Conservation (phyloP, 805 yeast genomes). For the Saccharomycopsis vini region DNA sequence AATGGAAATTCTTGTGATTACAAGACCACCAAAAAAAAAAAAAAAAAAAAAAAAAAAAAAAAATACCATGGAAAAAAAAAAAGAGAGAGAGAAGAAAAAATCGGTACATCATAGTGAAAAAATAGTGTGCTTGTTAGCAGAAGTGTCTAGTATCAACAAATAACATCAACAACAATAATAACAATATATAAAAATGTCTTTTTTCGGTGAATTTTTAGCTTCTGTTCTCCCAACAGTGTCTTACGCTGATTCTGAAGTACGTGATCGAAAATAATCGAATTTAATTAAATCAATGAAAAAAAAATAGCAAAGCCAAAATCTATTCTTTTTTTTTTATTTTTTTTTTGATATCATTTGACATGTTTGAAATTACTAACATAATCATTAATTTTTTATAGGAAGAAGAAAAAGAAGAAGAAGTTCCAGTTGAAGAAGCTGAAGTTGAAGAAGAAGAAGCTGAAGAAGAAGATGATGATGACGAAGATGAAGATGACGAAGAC, state of each 20-base stretch:
- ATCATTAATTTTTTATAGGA: constrained; percentile 7
- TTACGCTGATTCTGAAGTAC: constrained; percentile 31
- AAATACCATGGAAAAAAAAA: no score
- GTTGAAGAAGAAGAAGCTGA: constrained; percentile 25
- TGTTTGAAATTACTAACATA: neutral
- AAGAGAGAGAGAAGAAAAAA: no score
- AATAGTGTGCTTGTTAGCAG: neutral
- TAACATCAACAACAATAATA: neutral
- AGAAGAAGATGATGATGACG: constrained; percentile 33
- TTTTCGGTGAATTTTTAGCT: constrained; percentile 39
- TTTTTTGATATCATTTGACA: no score
- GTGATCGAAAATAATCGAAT: no score
- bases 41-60: neutral
- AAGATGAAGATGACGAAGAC: constrained; percentile 61
- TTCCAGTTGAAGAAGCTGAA: constrained; percentile 15
- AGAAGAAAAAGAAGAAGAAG: constrained; percentile 26
- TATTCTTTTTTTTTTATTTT: no score
- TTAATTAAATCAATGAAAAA: no score
- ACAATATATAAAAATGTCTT: constrained; percentile 31
- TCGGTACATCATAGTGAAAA: neutral
- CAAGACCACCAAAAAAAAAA: neutral
- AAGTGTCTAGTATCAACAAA: no score
- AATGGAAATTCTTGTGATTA: neutral
- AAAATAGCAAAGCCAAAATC: no score
- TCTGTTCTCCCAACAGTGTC: constrained; percentile 36